Evolutionary conservation across 768 basidiomycete species (phyloP).

Genomic region (Russula griseocarnosa): DNA sequence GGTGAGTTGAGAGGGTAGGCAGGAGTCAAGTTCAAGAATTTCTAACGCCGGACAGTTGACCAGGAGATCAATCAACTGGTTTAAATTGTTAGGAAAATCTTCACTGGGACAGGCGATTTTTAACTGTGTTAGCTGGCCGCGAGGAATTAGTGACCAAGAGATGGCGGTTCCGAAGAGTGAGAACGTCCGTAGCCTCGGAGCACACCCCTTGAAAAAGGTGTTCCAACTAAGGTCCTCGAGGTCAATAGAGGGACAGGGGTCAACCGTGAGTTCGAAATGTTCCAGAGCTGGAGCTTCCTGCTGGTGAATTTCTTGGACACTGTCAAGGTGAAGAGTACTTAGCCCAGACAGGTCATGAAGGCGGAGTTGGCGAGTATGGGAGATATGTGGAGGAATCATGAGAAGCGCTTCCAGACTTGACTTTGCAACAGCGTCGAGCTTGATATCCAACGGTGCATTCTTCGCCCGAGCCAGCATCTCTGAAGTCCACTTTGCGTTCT

Average conservation of each 20-base stretch:
- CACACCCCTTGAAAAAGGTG: neutral
- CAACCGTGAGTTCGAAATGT: slow-evolving; percentile 6
- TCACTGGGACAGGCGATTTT: neutral
- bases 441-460: too few species aligned
- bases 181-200: too few species aligned
- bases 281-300: slow-evolving; percentile 8
- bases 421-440: too few species aligned
- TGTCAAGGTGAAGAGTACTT: neutral
- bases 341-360: too few species aligned
- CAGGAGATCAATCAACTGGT: slow-evolving; percentile 3
- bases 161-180: neutral
- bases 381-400: too few species aligned
- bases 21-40: too few species aligned
- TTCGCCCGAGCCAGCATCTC: too few species aligned
- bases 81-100: neutral
- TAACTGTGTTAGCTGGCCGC: slow-evolving; percentile 11
- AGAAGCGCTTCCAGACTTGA: too few species aligned
- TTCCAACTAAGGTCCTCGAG: neutral
- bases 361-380: too few species aligned
- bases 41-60: too few species aligned
- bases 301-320: neutral
- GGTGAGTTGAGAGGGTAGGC: too few species aligned
- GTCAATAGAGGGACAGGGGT: neutral
- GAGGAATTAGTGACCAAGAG: slow-evolving; percentile 6
- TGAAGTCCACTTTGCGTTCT: too few species aligned